Conservation (phyloP, 2,329 filamentous ascomycete species). For the Aureobasidium sp. region DNA sequence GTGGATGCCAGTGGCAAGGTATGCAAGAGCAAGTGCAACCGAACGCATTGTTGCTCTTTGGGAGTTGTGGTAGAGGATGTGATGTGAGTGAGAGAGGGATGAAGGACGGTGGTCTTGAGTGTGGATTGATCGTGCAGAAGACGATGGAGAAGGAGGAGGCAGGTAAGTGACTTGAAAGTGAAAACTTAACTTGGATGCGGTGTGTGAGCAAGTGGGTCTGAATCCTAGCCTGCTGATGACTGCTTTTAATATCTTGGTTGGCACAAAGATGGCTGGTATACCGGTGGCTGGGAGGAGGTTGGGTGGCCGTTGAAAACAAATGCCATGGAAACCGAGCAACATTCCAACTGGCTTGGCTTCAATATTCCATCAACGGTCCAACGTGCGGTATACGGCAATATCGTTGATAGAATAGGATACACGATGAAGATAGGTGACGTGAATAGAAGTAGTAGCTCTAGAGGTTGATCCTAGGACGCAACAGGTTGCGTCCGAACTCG, state of each 20-base stretch:
- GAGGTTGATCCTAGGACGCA: background rate
- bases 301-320: slow-evolving; percentile 5
- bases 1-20: slow-evolving; percentile 21
- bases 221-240: slow-evolving; percentile 1
- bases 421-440: background rate
- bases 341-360: slow-evolving; percentile 12
- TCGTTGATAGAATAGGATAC: background rate
- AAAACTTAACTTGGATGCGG: slow-evolving; percentile 6
- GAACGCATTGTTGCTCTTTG: slow-evolving; percentile 10
- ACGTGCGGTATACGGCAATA: background rate
- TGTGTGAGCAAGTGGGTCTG: slow-evolving; percentile 9
- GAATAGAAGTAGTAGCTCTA: background rate
- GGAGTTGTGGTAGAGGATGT: background rate
- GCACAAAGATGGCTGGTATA: slow-evolving; percentile 11
- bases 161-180: background rate
- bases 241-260: slow-evolving; percentile 13
- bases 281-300: slow-evolving; percentile 12
- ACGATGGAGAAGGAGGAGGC: slow-evolving; percentile 1
- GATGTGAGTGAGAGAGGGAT: background rate
- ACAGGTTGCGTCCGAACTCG: background rate
- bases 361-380: background rate
- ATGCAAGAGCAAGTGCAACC: slow-evolving; percentile 20
- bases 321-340: slow-evolving; percentile 11
- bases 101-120: background rate
- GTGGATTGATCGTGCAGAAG: slow-evolving; percentile 4